phyloP scores from a whole-genome alignment of 116 monocot genomes.

The Phalaenopsis hybrid region DNA sequence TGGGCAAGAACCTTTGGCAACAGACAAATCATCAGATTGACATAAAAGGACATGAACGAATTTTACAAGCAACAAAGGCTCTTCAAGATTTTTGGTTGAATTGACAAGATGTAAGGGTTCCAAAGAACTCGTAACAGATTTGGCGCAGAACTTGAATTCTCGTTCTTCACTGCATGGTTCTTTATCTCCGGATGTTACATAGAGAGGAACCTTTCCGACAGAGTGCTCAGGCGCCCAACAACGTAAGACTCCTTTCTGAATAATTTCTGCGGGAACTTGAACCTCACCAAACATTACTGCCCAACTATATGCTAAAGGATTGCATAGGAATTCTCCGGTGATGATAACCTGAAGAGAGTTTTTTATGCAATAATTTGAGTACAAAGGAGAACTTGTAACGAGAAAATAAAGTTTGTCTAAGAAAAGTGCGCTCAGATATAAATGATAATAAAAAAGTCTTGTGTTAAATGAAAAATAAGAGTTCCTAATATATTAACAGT shows the following conservation, averaged over 20 bases:
- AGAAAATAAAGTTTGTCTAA: background rate
- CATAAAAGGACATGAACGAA: conserved; percentile 40
- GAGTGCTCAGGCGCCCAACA: conserved; percentile 61
- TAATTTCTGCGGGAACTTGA: conserved; percentile 68
- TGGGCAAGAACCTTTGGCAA: conserved; percentile 6
- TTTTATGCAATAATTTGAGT: background rate
- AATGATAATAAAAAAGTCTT: too few species aligned
- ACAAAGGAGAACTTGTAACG: background rate
- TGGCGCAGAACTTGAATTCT: conserved; percentile 60
- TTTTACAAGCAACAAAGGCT: conserved; percentile 28
- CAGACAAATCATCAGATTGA: conserved; percentile 25
- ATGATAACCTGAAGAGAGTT: conserved; percentile 61
- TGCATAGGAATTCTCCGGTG: conserved; percentile 61
- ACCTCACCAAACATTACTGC: conserved; percentile 74
- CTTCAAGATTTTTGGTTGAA: background rate
- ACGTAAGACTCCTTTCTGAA: conserved; percentile 69
- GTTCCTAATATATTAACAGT: too few species aligned
- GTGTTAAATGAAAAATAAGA: too few species aligned
- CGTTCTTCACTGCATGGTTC: conserved; percentile 69
- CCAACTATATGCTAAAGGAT: conserved; percentile 40
- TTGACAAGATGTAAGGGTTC: conserved; percentile 6
- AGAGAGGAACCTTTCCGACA: conserved; percentile 51
- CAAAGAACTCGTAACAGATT: conserved; percentile 10
- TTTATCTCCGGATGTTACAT: conserved; percentile 63
- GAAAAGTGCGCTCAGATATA: too few species aligned